Evolutionary conservation across 1,284 basidiomycete species (phyloP).

Genomic region (Lignosus rhinocerotis): DNA sequence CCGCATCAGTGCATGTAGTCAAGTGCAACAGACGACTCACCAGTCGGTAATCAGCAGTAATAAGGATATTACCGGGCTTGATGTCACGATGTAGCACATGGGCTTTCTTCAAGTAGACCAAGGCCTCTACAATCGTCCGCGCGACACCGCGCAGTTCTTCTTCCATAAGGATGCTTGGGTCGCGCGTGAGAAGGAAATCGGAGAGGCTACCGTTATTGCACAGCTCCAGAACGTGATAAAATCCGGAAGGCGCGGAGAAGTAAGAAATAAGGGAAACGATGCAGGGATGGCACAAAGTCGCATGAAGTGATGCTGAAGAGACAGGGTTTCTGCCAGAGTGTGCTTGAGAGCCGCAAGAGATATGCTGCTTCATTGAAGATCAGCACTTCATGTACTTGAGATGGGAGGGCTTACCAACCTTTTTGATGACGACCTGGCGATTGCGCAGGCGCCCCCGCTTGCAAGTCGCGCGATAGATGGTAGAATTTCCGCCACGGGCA

Average conservation of each 20-base stretch:
- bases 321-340: background rate
- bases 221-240: constrained; percentile 46
- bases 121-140: constrained; percentile 42
- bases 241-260: constrained; percentile 36
- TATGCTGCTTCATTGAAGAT: background rate
- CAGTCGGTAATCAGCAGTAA: constrained; percentile 27
- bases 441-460: constrained; percentile 42
- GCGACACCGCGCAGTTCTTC: constrained; percentile 39
- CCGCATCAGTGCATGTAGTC: background rate
- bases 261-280: constrained; percentile 48
- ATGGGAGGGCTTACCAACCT: constrained; percentile 28
- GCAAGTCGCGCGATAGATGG: constrained; percentile 42
- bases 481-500: constrained; percentile 29
- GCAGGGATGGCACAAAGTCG: constrained; percentile 48
- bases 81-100: constrained; percentile 32
- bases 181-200: constrained; percentile 31
- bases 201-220: constrained; percentile 44
- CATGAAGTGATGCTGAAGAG: constrained; percentile 36
- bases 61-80: constrained; percentile 26
- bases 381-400: background rate
- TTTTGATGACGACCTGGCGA: constrained; percentile 43
- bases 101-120: constrained; percentile 45
- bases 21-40: constrained; percentile 17
- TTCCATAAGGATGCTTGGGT: constrained; percentile 32
- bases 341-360: background rate